phyloP scores from a whole-genome alignment of 768 basidiomycete genomes.

The Dioszegia hungarica region DNA sequence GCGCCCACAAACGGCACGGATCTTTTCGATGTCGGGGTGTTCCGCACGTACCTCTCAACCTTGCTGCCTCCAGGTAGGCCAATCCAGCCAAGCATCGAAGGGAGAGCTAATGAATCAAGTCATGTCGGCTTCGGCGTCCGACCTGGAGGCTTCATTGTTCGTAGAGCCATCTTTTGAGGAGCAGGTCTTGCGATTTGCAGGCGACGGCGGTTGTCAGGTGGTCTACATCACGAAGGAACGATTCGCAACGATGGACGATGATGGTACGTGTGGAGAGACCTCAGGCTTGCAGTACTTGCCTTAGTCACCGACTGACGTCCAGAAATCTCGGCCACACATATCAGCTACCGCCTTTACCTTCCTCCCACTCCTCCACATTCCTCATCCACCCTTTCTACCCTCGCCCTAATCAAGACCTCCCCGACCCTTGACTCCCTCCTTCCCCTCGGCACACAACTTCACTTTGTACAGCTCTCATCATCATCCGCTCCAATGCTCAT shows the following conservation, averaged over 20 bases:
- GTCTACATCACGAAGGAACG: constrained; percentile 44
- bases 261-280: constrained; percentile 17
- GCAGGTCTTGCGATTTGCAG: constrained; percentile 39
- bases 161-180: constrained; percentile 41
- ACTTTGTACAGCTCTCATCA: constrained; percentile 77
- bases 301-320: too few species aligned
- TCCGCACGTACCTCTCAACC: constrained; percentile 36
- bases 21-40: constrained; percentile 33
- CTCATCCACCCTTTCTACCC: constrained; percentile 70
- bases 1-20: not conserved
- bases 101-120: constrained; percentile 15
- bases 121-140: constrained; percentile 38
- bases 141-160: constrained; percentile 41
- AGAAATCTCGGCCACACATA: constrained; percentile 17
- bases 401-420: constrained; percentile 91
- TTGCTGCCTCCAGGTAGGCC: constrained; percentile 40
- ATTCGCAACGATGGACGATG: constrained; percentile 24
- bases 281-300: too few species aligned
- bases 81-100: not conserved
- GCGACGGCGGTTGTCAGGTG: constrained; percentile 42
- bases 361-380: constrained; percentile 69
- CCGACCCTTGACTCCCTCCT: constrained; percentile 72
- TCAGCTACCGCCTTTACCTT: constrained; percentile 44
- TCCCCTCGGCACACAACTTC: constrained; percentile 78
- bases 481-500: constrained; percentile 17